Base-by-base conservation (phyloP, 2,329 filamentous ascomycete species). In the Setomelanomma holmii region DNA sequence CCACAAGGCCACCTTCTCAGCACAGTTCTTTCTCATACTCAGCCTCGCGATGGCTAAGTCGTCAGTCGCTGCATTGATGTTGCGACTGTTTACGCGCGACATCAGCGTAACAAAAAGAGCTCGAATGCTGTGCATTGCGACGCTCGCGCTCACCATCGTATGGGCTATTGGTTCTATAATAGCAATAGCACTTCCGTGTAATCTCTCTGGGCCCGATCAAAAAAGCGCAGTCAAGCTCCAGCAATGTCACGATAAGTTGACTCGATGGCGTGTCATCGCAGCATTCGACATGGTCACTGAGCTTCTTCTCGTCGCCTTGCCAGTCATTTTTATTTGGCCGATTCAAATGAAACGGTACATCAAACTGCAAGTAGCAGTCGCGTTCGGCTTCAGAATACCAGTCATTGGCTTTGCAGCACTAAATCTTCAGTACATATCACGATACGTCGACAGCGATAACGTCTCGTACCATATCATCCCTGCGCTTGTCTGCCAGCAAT, bases 1-100 rank as follows among this genome's bases (percentile, higher is more conserved):
- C 16, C 14, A 23, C 14, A 5, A 61, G 34, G 51, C 60, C 4
- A 63, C 66, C 5, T 58, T 69, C 40, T 60, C 61, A 11, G 61
- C 61, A 20, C 55, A 64, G 33, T 56, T 67, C 14, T 51, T 71
- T 21, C 61, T 69, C 47, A 61, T 72, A 22, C 19, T 61, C 10
- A 44, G 61, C 6, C 42, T 69, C 16, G 58, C 53, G 12, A 50
- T 67, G 23, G 61, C 67, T 21, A 72, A 72, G 52, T 51, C 56
- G 49, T 67, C 66, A 17, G 64, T 72, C 44, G 58, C 69, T 10
- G 58, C 61, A 20, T 64, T 72, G 22, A 63, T 72, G 57, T 65
- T 64, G 40, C 60, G 68, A 6, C 55, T 72, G 14, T 68, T 71
- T 46, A 64, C 66, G 16, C 58, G 56, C 8, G 63, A 71, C 41